phyloP scores from a whole-genome alignment of 371 early-diverging fungal species.

The Mucor velutinosus region DNA sequence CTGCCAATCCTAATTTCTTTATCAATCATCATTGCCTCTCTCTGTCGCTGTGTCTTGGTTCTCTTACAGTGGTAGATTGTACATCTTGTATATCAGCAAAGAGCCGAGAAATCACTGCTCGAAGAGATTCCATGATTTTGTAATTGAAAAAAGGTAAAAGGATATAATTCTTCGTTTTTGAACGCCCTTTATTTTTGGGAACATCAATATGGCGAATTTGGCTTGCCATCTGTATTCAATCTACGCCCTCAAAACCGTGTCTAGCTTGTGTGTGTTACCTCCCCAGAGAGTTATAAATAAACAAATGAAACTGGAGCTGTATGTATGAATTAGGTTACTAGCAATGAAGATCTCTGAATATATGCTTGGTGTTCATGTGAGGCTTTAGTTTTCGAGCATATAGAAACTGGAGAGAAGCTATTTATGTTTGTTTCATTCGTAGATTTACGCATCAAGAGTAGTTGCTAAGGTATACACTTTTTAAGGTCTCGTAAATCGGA shows the following conservation, averaged over 20 bases:
- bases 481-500: too few species aligned
- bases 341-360: background rate
- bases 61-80: constrained; percentile 22
- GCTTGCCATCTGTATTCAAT: background rate
- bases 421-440: too few species aligned
- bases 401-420: too few species aligned
- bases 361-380: background rate
- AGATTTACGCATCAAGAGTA: too few species aligned
- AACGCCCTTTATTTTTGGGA: background rate
- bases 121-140: constrained; percentile 41
- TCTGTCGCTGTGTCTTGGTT: too few species aligned
- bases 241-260: background rate
- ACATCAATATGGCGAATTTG: background rate
- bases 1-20: constrained; percentile 17
- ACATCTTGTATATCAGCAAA: constrained; percentile 45
- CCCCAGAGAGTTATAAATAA: background rate
- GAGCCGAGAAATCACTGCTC: constrained; percentile 45
- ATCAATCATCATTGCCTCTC: background rate
- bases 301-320: too few species aligned
- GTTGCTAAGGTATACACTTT: too few species aligned
- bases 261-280: background rate
- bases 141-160: background rate
- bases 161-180: background rate
- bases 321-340: background rate
- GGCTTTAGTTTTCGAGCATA: too few species aligned